Base-by-base conservation (phyloP, 176 grass and related monocot species). In the Carex pumila region DNA sequence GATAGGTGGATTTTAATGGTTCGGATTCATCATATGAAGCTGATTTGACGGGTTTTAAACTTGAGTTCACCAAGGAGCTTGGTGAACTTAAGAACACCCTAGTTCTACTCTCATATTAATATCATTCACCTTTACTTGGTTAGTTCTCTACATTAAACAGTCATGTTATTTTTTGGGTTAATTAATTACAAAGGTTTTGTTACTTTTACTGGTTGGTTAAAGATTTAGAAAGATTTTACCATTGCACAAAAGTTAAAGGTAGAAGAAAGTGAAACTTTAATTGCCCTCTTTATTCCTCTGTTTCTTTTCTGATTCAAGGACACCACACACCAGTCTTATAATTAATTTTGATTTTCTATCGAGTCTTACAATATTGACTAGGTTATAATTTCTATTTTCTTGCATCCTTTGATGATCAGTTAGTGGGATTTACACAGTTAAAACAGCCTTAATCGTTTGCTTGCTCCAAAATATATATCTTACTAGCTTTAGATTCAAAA, bases 381-480 rank as follows among this genome's bases (percentile, higher is more conserved):
- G 2, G 13, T 71, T 71, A n/a, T 43, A n/a, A 18, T 45, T 10
- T 72, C n/a, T 74, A 74, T 53, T 53, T 74, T 21, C 7, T 77
- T 1, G 25, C 73, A 78, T 57, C 14, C 73, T 56, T 78, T 39
- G 37, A 5, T 39, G 37, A 5, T 57, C 13, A 78, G 50, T 22
- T 77, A 45, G 12, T 6, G 73, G 25, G 50, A 49, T 56, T 56
- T 77, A 4, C 22, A 52, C 73, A 77, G 49, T 50, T 77, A 77
- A 22, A 76, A 76, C 73, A 77, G 73, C 73, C 73, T 77, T 77
- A 56, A 77, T 4, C 25, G 50, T 56, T 77, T 56, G 73, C 73
- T 55, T 12, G 25, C 25, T 25, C 25, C 22, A n/a, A 29, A 30
- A 30, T 25, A 25, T 25, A 31, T 76, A 76, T 14, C 1, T 55